phyloP scores from a whole-genome alignment of 2,329 filamentous ascomycete species.

The Elsinoe ampelina region DNA sequence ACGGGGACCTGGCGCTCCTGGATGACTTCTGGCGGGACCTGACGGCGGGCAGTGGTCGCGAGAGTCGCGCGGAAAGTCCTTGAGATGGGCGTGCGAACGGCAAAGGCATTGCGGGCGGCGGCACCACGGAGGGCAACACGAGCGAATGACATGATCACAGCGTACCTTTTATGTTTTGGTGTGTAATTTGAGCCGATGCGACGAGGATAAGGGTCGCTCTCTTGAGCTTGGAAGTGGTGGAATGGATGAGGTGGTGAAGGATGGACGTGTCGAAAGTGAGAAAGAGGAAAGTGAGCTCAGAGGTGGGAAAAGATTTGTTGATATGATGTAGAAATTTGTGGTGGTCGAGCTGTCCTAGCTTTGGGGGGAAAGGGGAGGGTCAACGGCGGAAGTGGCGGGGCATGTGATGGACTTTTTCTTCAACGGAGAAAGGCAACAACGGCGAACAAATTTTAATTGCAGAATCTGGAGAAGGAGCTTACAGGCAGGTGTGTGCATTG shows the following conservation, averaged over 20 bases:
- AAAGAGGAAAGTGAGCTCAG: constrained; percentile 17
- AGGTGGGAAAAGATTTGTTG: background rate
- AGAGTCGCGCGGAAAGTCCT: background rate
- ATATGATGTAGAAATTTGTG: constrained; percentile 6
- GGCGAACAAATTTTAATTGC: constrained; percentile 4
- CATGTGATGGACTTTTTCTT: constrained; percentile 6
- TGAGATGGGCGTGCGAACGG: background rate
- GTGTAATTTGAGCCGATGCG: background rate
- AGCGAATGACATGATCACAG: constrained; percentile 9
- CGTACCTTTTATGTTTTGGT: background rate
- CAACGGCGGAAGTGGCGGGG: constrained; percentile 11
- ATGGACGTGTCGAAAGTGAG: background rate
- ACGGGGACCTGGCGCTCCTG: constrained; percentile 11
- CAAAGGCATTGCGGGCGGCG: background rate
- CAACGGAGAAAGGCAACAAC: constrained; percentile 3
- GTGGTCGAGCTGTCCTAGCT: constrained; percentile 1
- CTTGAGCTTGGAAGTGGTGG: background rate
- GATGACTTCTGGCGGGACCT: constrained; percentile 9
- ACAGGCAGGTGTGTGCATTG: background rate
- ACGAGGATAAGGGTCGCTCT: background rate
- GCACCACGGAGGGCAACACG: constrained; percentile 7
- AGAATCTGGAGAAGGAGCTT: constrained; percentile 7
- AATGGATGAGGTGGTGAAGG: background rate
- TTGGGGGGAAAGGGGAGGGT: constrained; percentile 2
- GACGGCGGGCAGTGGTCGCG: constrained; percentile 7